Evolutionary conservation across 768 basidiomycete genomes (phyloP).

Genomic region (Lactarius indigo): DNA sequence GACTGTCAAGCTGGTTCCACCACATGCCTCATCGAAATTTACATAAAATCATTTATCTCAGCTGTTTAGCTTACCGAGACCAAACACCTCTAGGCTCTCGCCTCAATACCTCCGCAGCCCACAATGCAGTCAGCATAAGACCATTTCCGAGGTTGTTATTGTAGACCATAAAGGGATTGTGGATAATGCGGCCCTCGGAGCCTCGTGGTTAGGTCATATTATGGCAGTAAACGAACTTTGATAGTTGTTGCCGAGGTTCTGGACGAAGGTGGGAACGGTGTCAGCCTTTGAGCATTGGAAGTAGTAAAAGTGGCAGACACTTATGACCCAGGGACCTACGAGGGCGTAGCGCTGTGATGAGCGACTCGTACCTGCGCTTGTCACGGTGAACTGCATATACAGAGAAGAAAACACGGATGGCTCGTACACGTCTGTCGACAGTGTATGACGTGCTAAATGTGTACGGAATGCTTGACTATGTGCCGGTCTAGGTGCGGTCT

Average conservation of each 20-base stretch:
- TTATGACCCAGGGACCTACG: no score
- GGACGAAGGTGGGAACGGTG: no score
- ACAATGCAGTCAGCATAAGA: background rate
- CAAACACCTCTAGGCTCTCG: background rate
- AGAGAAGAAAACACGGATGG: background rate
- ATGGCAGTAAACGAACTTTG: background rate
- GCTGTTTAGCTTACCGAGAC: background rate
- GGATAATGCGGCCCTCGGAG: background rate
- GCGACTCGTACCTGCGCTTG: background rate
- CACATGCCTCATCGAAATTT: background rate
- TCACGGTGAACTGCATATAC: background rate
- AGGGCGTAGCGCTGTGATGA: background rate
- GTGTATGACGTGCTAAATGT: background rate
- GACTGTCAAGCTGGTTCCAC: background rate
- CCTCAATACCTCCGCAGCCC: background rate
- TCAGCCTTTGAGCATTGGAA: background rate
- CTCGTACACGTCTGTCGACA: background rate
- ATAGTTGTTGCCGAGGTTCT: background rate
- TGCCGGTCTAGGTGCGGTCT: background rate
- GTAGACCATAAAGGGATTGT: background rate
- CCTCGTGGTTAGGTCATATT: background rate
- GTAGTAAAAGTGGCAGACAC: background rate
- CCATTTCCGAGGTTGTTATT: background rate
- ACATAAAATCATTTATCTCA: background rate
- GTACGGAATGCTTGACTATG: background rate